Evolutionary conservation across 306 rosid species (phyloP), one percentile per base, ranked within the genome.

Genomic region (Prinsepia uniflora): DNA sequence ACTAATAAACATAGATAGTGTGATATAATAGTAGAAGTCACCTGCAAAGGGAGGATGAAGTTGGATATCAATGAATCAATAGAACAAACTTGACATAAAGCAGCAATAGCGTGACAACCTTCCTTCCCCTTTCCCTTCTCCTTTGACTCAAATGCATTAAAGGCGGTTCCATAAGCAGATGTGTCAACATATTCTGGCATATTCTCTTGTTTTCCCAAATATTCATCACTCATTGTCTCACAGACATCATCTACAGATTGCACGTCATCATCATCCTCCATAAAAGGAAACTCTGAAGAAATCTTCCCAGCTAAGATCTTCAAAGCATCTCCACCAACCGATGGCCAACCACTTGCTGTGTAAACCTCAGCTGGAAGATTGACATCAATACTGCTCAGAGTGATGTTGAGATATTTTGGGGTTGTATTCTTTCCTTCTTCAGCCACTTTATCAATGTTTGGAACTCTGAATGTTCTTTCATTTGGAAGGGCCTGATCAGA

Each of bases 41-140:
- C 97, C 97, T 93, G 97, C 75, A 93, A 85, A 71, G 98, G 98
- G 80, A 93, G 97, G 80, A 93, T 88, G 82, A 93, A 93, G 82
- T 93, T 93, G 63, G 97, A 93, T 71, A 93, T 88, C 81, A 90
- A 85, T 30, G 98, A 87, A 78, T 88, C 91, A 58, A 93, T 90
- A 58, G 98, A 89, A 84, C 98, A 90, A 78, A 93, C 94, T 84
- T 88, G 87, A 79, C 98, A 93, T 67, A 93, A 87, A 76, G 98
- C 93, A 73, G 98, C 90, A 87, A 93, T 93, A 59, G 97, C 96
- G 72, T 88, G 96, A 74, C 98, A 93, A 70, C 97, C 98, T 80
- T 88, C 96, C 84, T 86, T 90, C 56, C 97, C 97, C 73, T 85
- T 90, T 53, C 97, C 97, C 75, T 85, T 86, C 68, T 84, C 88